phyloP scores from a whole-genome alignment of 1,139 yeast genomes.

The Debaryomyces udenii region DNA sequence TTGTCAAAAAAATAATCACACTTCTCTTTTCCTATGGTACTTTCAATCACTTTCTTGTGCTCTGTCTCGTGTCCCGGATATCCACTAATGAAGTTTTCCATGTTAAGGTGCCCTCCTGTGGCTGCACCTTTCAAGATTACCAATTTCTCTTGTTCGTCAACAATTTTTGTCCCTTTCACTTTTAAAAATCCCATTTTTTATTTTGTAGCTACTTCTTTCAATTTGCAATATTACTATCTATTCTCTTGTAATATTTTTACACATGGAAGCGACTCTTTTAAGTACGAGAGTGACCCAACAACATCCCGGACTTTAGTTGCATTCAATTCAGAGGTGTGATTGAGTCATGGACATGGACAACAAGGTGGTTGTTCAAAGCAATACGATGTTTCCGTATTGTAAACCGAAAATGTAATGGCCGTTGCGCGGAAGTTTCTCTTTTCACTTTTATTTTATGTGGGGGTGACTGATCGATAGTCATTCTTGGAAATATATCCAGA shows the following conservation, averaged over 20 bases:
- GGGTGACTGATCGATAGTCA: no score
- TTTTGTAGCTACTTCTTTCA: not conserved
- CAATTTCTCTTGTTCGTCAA: conserved; percentile 34
- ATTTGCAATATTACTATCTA: no score
- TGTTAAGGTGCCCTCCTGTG: conserved; percentile 50
- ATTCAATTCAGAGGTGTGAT: no score
- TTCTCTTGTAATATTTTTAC: no score
- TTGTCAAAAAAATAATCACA: conserved; percentile 47
- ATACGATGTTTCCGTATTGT: no score
- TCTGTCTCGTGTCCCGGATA: conserved; percentile 53
- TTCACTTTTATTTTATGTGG: no score
- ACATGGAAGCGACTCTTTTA: not conserved
- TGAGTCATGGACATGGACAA: no score
- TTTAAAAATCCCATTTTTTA: conserved; percentile 9
- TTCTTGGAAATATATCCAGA: no score
- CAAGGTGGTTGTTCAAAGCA: no score
- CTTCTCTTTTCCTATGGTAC: conserved; percentile 44
- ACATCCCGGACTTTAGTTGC: no score
- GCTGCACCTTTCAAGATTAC: conserved; percentile 45
- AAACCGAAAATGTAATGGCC: no score
- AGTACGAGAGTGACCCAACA: not conserved
- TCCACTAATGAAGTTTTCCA: conserved; percentile 56
- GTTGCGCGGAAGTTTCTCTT: no score
- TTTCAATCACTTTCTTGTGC: conserved; percentile 38
- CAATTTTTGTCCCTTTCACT: conserved; percentile 41